Base-by-base conservation (phyloP, 306 rosid genomes). In the Lathyrus aphaca region DNA sequence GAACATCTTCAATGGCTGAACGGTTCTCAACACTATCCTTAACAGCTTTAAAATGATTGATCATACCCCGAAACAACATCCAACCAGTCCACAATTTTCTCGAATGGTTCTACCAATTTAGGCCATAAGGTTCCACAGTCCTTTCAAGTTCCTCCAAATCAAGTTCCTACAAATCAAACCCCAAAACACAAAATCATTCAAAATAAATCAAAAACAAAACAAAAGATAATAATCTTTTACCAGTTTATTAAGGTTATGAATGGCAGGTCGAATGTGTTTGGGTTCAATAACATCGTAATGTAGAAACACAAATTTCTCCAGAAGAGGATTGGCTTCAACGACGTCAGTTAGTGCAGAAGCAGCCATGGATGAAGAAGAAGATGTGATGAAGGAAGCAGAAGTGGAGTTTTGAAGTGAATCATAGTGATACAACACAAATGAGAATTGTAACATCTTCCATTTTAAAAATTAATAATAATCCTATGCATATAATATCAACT, bases 1-100 rank as follows among this genome's bases (percentile, higher is more conserved):
- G 98, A 63, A 94, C 96, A 78, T 94, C 96, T 78, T 94, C 97
- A 71, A 94, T 87, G 14, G 97, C 97, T 27, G 94, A 83, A 75
- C 98, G 96, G 61, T 90, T 92, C 61, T 90, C 97, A 10, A 96
- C 11, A 35, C 73, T 76, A 78, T 94, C 97, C 88, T 90, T 94
- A 61, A 94, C 98, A 21, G 97, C 58, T 79, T 94, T 90, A 15
- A 94, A 95, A 81, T 94, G 98, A 82, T 84, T 84, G 71, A 94
- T 88, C 9, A 88, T 57, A 21, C 97, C 97, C 98, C 97, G 88
- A 77, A 85, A 89, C 38, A 94, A 95, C 64, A 10, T n/a, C 62
- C 82, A 94, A 78, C 1, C 84, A 77, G 53, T 94, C 98, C 8
- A 81, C 45, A 61, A 94, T 88, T 82, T 82, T 94, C 97, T 94